These are phyloP conservation scores for Zygosaccharomyces sapae DNA, from an alignment of 1,139 yeast genomes.

Conservation along the genomic window DNA sequence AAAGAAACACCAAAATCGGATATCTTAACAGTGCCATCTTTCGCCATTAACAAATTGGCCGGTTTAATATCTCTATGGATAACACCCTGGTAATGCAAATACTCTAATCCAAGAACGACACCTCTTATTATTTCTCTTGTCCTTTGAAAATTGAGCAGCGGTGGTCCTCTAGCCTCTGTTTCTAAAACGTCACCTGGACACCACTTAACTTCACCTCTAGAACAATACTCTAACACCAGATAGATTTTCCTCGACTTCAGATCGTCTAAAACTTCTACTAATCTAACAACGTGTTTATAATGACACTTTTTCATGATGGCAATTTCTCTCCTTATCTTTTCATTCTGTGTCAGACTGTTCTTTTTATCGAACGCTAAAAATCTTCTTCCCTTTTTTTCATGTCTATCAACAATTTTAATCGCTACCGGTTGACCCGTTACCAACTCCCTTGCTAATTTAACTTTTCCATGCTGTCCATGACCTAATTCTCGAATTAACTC, in stretches of 20 bases:
- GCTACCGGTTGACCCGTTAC: conserved; percentile 78
- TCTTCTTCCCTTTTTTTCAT: conserved; percentile 39
- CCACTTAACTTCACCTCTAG: conserved; percentile 93
- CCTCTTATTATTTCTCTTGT: conserved; percentile 76
- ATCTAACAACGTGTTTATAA: conserved; percentile 84
- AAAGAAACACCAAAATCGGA: conserved; percentile 97
- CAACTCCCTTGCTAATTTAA: conserved; percentile 78
- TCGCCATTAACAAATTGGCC: conserved; percentile 75
- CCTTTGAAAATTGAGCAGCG: conserved; percentile 60
- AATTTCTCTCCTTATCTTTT: conserved; percentile 79
- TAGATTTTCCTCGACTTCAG: conserved; percentile 78
- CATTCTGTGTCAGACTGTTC: conserved; percentile 30
- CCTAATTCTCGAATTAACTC: conserved; percentile 88
- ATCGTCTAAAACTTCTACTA: conserved; percentile 90
- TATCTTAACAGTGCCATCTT: conserved; percentile 76
- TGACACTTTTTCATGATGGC: conserved; percentile 93
- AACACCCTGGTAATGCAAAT: conserved; percentile 87
- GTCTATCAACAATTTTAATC: conserved; percentile 84
- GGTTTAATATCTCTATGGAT: conserved; percentile 97
- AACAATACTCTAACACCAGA: conserved; percentile 84
- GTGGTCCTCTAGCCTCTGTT: conserved; percentile 51
- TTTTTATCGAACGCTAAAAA: conserved; percentile 24
- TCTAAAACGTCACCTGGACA: conserved; percentile 35
- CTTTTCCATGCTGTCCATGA: conserved; percentile 96
- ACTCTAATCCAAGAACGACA: conserved; percentile 84